Conservation (phyloP, 1,139 yeast genomes). For the Taphrina confusa region DNA sequence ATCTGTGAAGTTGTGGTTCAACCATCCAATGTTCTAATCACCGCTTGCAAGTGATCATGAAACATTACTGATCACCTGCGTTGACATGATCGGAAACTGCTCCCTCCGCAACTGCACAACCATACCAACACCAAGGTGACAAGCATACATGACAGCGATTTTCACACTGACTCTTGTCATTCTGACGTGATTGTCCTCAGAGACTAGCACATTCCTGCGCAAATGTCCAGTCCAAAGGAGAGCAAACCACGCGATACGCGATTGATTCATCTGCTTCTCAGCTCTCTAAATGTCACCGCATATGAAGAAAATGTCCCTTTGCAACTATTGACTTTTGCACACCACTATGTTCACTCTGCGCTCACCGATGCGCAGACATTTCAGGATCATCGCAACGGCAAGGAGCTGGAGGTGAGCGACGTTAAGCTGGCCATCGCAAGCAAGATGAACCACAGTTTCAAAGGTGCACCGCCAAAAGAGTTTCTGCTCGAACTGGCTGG, state of each 20-base stretch:
- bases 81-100: no score
- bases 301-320: constrained; percentile 95
- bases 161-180: no score
- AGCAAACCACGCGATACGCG: constrained; percentile 80
- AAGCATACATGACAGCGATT: no score
- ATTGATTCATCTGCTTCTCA: constrained; percentile 81
- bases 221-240: constrained; percentile 28
- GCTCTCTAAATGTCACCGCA: constrained; percentile 87
- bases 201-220: neutral
- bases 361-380: constrained; percentile 24
- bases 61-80: no score
- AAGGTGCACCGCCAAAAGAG: constrained; percentile 94
- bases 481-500: constrained; percentile 84
- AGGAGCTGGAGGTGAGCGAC: constrained; percentile 62
- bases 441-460: constrained; percentile 88
- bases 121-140: no score
- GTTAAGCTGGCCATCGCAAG: constrained; percentile 90
- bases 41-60: no score
- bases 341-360: constrained; percentile 44
- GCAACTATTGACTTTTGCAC: constrained; percentile 95
- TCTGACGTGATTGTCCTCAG: no score
- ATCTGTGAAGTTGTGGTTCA: no score
- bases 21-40: no score
- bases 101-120: no score
- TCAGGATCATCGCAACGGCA: neutral